Conservation (phyloP, 2,329 filamentous ascomycete species). For the Juglanconis oblonga region DNA sequence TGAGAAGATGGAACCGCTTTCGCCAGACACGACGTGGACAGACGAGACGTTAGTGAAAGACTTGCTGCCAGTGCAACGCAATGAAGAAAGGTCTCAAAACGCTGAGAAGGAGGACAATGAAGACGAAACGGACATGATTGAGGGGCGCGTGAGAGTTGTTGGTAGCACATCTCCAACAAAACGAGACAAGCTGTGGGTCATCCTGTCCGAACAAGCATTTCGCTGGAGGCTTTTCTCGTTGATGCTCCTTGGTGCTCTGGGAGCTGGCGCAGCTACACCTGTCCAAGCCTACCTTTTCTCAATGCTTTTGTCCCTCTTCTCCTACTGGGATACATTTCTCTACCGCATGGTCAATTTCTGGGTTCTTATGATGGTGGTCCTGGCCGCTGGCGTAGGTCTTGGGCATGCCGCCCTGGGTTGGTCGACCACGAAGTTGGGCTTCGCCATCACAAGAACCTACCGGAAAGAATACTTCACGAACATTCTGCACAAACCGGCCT, state of each 20-base stretch:
- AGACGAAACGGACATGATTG: not conserved
- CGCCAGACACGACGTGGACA: not conserved
- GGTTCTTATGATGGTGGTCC: constrained; percentile 7
- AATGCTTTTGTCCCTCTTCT: constrained; percentile 49
- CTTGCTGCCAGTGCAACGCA: not conserved
- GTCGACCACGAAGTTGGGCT: constrained; percentile 13
- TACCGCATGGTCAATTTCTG: constrained; percentile 9
- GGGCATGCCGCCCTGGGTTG: constrained; percentile 12
- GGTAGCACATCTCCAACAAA: not conserved
- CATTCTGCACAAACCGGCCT: constrained; percentile 55
- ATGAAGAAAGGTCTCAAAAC: not conserved
- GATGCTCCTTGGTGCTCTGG: not conserved
- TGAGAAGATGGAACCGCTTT: not conserved
- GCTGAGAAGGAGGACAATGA: not conserved
- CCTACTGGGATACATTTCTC: constrained; percentile 1
- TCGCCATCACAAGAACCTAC: constrained; percentile 6
- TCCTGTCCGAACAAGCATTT: not conserved
- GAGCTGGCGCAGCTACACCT: constrained; percentile 25
- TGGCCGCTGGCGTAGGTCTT: constrained; percentile 2
- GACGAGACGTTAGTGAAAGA: not conserved
- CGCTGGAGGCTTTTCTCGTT: not conserved
- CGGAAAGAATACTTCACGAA: constrained; percentile 58
- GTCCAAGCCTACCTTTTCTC: constrained; percentile 56
- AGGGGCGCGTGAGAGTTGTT: not conserved
- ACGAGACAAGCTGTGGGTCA: not conserved